phyloP scores from a whole-genome alignment of 768 basidiomycete species.

The Macrolepiota fuliginosa region DNA sequence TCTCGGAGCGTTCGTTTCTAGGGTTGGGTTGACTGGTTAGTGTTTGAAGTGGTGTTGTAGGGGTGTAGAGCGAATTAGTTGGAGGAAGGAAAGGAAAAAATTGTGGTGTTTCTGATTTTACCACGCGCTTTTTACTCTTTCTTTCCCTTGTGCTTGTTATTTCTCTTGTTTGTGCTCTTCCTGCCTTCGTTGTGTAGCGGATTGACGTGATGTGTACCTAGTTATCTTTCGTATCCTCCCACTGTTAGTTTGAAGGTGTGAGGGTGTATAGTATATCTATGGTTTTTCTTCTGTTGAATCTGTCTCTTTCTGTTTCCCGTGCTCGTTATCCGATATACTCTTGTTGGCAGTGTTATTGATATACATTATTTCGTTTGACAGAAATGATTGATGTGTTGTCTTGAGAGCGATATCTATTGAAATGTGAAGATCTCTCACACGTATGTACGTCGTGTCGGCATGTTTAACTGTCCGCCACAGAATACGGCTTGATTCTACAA shows the following conservation, averaged over 20 bases:
- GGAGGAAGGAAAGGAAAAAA: neutral
- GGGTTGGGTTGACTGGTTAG: neutral
- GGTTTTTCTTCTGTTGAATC: neutral
- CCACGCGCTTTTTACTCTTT: neutral
- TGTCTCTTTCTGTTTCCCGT: neutral
- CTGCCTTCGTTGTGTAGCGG: neutral
- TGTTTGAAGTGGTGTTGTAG: neutral
- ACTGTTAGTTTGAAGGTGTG: neutral
- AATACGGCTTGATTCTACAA: no score
- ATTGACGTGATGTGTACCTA: neutral
- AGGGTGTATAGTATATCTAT: conserved; percentile 2
- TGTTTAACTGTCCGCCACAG: no score
- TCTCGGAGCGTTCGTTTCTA: neutral
- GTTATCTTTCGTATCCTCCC: no score
- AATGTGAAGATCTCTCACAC: no score
- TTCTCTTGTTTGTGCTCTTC: neutral
- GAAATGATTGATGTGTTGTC: no score
- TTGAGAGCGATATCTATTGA: no score
- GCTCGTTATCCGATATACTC: neutral
- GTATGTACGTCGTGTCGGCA: no score
- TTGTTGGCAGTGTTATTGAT: neutral
- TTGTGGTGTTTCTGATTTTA: neutral
- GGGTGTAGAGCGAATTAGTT: neutral
- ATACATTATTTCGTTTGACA: neutral
- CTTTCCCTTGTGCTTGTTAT: neutral